A percentile compares a stretch with the other conserved stretches of the same genome.
Conservation (phyloP, 495 filamentous ascomycete genomes). For the Jackrogersella minutella region DNA sequence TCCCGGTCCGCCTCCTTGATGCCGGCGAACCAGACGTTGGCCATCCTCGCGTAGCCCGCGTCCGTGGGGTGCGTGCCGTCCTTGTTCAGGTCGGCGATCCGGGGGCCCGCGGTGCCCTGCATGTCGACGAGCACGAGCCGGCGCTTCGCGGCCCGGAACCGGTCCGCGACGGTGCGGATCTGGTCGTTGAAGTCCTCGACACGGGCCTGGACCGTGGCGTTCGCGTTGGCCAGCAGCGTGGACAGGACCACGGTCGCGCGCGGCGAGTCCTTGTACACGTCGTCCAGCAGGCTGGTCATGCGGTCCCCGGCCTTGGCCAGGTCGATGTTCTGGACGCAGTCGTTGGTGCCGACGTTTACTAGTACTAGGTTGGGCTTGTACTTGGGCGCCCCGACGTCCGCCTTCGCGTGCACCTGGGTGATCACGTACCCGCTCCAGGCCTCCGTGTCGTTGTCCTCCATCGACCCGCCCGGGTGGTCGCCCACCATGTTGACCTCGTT, state of each 20-base stretch:
- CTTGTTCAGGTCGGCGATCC: constrained; percentile 43
- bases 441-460: constrained; percentile 47
- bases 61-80: constrained; percentile 62
- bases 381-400: constrained; percentile 25
- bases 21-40: constrained; percentile 58
- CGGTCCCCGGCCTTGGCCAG: constrained; percentile 36
- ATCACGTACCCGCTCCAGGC: constrained; percentile 44
- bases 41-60: constrained; percentile 62
- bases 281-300: constrained; percentile 25
- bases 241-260: constrained; percentile 35
- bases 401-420: constrained; percentile 37
- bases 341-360: constrained; percentile 51
- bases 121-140: constrained; percentile 61
- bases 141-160: constrained; percentile 24
- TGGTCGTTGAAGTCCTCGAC: constrained; percentile 40
- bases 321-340: constrained; percentile 37
- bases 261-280: constrained; percentile 23
- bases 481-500: constrained; percentile 47
- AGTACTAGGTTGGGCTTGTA: constrained; percentile 50
- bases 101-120: constrained; percentile 47
- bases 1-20: constrained; percentile 41
- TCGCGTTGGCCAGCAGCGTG: constrained; percentile 35
- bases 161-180: constrained; percentile 20
- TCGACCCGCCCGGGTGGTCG: constrained; percentile 35
- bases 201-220: constrained; percentile 31